A percentile compares a stretch with the other conserved stretches of the same genome.
These are phyloP conservation scores for Colletotrichum kahawae DNA, from an alignment of 2,329 filamentous ascomycete species.

Conservation along the genomic window DNA sequence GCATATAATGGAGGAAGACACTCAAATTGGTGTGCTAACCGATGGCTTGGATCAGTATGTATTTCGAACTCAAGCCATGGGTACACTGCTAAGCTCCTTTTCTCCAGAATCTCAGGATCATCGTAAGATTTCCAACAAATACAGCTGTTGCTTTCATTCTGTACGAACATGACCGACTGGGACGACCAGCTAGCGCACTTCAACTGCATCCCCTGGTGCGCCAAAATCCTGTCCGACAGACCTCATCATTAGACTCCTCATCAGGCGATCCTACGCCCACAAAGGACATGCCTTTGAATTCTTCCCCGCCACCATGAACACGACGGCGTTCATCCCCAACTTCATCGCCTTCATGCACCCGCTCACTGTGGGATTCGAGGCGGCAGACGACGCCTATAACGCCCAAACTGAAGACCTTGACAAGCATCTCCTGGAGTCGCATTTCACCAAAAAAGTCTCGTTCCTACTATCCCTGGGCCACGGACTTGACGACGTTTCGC, in stretches of 20 bases:
- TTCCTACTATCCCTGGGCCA: background rate
- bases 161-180: background rate
- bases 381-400: background rate
- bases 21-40: too few relatives aligned
- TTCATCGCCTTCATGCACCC: background rate
- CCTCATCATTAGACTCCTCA: background rate
- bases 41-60: too few relatives aligned
- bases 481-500: background rate
- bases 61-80: too few relatives aligned
- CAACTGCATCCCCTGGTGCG: background rate
- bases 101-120: fast-evolving
- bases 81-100: too few relatives aligned
- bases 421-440: fast-evolving
- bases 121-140: background rate
- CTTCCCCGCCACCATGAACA: background rate
- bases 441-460: background rate
- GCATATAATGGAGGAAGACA: too few relatives aligned
- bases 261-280: background rate
- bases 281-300: background rate
- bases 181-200: background rate
- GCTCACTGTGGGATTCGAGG: fast-evolving
- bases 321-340: background rate
- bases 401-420: background rate
- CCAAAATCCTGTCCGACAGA: background rate
- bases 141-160: background rate